These are phyloP conservation scores for Suaeda aralocaspica DNA, from an alignment of 148 eudicot genomes.

Conservation along the genomic window DNA sequence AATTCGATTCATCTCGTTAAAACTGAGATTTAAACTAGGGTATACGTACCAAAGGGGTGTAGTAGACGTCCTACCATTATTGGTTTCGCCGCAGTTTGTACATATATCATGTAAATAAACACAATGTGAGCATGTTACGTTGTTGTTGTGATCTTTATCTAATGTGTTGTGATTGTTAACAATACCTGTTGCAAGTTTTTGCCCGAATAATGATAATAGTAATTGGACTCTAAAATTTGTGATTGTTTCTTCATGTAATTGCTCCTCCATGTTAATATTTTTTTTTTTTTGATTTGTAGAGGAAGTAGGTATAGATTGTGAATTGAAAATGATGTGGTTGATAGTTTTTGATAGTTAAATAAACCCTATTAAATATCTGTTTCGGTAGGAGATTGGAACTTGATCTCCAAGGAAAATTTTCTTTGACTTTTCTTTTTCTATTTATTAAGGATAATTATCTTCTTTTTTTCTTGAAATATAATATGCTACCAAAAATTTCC, in stretches of 20 bases:
- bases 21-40: constrained; percentile 11
- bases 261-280: not conserved
- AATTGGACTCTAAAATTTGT: not conserved
- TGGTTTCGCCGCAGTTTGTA: constrained; percentile 14
- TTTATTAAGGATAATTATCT: no score
- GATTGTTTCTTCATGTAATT: not conserved
- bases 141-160: no score
- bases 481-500: no score
- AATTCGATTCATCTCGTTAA: constrained; percentile 8
- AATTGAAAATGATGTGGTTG: no score
- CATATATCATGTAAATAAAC: constrained; percentile 6
- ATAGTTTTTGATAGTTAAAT: no score
- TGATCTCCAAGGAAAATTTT: constrained; percentile 5
- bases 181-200: not conserved
- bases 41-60: constrained; percentile 24
- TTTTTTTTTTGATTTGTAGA: not conserved
- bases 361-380: no score
- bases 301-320: no score
- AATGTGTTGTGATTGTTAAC: not conserved
- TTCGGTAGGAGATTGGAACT: not conserved
- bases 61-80: not conserved
- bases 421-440: no score
- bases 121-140: constrained; percentile 13
- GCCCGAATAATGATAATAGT: constrained; percentile 18
- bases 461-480: no score